Base-by-base conservation (phyloP, 257 asterid species). In the Cynanchum wilfordii region DNA sequence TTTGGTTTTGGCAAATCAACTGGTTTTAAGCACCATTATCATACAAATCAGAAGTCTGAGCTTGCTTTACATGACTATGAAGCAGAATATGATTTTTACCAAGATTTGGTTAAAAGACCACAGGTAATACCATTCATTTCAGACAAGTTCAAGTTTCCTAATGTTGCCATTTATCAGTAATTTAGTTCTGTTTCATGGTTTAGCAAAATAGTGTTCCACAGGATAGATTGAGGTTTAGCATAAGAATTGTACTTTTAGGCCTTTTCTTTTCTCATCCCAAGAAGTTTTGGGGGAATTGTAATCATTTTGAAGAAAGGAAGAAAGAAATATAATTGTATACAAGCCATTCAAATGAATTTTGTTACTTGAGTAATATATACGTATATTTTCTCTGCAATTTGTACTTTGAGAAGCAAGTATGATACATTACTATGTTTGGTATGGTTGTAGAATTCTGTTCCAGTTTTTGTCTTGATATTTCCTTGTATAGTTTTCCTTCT, bases 61-160 rank as follows among this genome's bases (percentile, higher is more conserved):
- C 90, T 95, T 0, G 74, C 82, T 47, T 73, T 95, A 73, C 99
- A 95, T 64, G 99, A 95, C 76, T 95, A 95, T 12, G 96, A 90
- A 76, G 96, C 99, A 0, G 99, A 95, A 86, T 95, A 95, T 74
- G 96, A 90, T 58, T 81, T 95, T 20, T 95, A 95, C 50, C 75
- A 45, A 2, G 96, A 92, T 84, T 79, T 92, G 89, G 77, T 85
- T 63, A 72, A 83, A 55, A 78, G 81, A 13, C 88, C 87, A 5
- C 77, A 84, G 84, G 85, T 69, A 20, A 84, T 95, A 57, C 99
- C 98, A 8, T 95, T 92, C 78, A 55, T 92, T 72, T 82, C 96
- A 0, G 97, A 82, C 54, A 87, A 70, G 75, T 95, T 92, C 77
- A 82, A 70, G 86, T 80, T 85, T 45, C 99, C 99, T 42, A 86